Percentiles rank a stretch among this genome's conserved stretches.
phyloP scores from a whole-genome alignment of 768 basidiomycete species.

The Tylopilus rubrobrunneus region DNA sequence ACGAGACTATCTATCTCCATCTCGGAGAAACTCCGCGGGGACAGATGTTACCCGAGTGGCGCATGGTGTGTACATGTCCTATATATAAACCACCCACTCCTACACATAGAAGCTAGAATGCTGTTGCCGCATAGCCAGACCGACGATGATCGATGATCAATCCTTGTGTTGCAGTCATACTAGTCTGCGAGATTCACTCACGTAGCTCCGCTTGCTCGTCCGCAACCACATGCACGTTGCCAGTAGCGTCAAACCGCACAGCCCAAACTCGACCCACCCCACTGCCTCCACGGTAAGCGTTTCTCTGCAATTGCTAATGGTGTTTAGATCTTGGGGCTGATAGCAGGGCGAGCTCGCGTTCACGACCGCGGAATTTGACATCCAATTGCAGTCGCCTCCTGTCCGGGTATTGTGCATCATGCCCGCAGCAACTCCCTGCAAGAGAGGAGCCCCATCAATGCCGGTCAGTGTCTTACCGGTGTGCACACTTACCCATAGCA shows the following conservation, averaged over 20 bases:
- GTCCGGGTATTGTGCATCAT: slow-evolving; percentile 61
- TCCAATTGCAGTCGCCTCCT: slow-evolving; percentile 55
- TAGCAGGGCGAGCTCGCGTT: slow-evolving; percentile 22
- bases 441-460: slow-evolving; percentile 3
- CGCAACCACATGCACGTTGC: slow-evolving; percentile 54
- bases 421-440: slow-evolving; percentile 63
- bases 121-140: slow-evolving; percentile 19
- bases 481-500: slow-evolving; percentile 57
- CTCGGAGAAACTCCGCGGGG: too few relatives aligned
- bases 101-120: slow-evolving; percentile 34
- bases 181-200: slow-evolving; percentile 41
- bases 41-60: too few relatives aligned
- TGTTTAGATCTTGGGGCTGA: slow-evolving; percentile 20
- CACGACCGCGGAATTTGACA: slow-evolving; percentile 34
- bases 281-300: slow-evolving; percentile 69
- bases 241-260: slow-evolving; percentile 53
- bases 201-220: slow-evolving; percentile 34
- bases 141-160: slow-evolving; percentile 19
- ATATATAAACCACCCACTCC: neutral
- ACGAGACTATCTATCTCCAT: too few relatives aligned
- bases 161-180: slow-evolving; percentile 30
- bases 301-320: slow-evolving; percentile 56
- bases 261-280: slow-evolving; percentile 71
- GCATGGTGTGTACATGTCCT: neutral
- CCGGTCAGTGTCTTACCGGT: neutral